Percentiles rank a stretch among this genome's conserved stretches.
Conservation (phyloP, 257 asterid genomes). For the Lavandula angustifolia region DNA sequence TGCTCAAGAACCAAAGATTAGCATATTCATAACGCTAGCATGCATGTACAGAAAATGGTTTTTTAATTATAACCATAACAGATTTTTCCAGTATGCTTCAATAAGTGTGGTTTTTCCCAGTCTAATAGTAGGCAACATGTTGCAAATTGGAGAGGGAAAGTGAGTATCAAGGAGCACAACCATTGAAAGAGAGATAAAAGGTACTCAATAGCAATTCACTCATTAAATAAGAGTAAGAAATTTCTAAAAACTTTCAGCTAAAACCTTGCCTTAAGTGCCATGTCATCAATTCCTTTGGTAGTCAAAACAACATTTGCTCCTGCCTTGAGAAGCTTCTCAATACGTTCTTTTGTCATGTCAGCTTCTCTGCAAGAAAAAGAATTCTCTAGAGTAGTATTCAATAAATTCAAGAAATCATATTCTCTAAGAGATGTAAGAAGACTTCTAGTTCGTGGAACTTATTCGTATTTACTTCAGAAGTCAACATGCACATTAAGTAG, state of each 20-base stretch:
- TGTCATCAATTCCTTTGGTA: constrained; percentile 97
- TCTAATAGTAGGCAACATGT: constrained; percentile 1
- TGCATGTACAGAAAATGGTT: no score
- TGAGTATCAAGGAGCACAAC: background rate
- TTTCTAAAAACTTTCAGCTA: constrained; percentile 10
- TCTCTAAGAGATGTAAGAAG: constrained; percentile 2
- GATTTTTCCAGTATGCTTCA: constrained; percentile 1
- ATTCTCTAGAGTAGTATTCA: no score
- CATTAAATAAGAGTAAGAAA: background rate
- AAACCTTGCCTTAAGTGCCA: constrained; percentile 87
- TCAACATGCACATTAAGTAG: constrained; percentile 1
- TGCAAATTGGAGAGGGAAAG: background rate
- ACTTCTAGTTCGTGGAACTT: no score
- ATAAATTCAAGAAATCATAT: constrained; percentile 4
- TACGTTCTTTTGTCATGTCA: constrained; percentile 95
- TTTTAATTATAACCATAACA: no score
- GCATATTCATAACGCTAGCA: background rate
- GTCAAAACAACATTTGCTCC: constrained; percentile 97
- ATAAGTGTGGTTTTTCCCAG: background rate
- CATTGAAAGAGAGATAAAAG: constrained; percentile 2
- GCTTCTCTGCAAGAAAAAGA: constrained; percentile 66
- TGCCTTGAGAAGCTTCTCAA: constrained; percentile 87
- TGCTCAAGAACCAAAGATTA: background rate
- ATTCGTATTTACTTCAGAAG: background rate
- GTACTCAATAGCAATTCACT: constrained; percentile 1